Evolutionary conservation across 352 stramenopile genomes (phyloP).

Genomic region (Phytophthora crassamura): DNA sequence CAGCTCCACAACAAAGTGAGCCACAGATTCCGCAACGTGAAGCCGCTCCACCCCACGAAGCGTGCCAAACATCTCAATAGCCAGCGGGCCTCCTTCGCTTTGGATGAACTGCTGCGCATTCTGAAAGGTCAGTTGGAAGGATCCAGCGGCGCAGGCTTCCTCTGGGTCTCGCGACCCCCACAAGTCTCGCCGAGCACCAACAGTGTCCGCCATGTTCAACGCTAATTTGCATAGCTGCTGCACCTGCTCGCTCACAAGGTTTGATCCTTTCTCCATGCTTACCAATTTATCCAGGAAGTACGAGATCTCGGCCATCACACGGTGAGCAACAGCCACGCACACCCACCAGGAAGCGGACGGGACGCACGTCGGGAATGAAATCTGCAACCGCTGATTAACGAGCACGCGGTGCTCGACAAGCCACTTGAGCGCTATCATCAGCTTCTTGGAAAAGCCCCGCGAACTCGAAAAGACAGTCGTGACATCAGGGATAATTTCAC

Average conservation of each 20-base stretch:
- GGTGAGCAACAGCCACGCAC: slow-evolving; percentile 50
- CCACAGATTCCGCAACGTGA: slow-evolving; percentile 59
- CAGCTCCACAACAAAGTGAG: slow-evolving; percentile 48
- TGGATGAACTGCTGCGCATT: slow-evolving; percentile 72
- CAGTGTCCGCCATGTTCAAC: slow-evolving; percentile 60
- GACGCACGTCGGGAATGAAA: slow-evolving; percentile 20
- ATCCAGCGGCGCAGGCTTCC: slow-evolving; percentile 46
- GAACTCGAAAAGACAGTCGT: slow-evolving; percentile 33
- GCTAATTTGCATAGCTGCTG: slow-evolving; percentile 61
- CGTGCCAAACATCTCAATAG: slow-evolving; percentile 64
- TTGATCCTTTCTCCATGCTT: slow-evolving; percentile 44
- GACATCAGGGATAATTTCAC: slow-evolving; percentile 53
- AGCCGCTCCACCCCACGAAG: slow-evolving; percentile 52
- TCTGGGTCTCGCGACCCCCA: slow-evolving; percentile 41
- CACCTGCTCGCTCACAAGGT: slow-evolving; percentile 50
- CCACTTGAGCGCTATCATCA: slow-evolving; percentile 63
- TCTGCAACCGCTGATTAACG: slow-evolving; percentile 40
- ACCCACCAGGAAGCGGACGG: slow-evolving; percentile 70
- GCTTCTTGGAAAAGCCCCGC: slow-evolving; percentile 46
- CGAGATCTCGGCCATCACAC: slow-evolving; percentile 61
- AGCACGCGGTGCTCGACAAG: slow-evolving; percentile 47
- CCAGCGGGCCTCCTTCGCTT: slow-evolving; percentile 58
- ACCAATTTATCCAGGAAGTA: slow-evolving; percentile 69
- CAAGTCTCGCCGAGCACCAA: slow-evolving; percentile 52
- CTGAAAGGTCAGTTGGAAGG: slow-evolving; percentile 58